Percentiles rank a stretch among this genome's conserved stretches.
Conservation (phyloP, 2,329 filamentous ascomycete genomes). For the Lachnellula suecica region DNA sequence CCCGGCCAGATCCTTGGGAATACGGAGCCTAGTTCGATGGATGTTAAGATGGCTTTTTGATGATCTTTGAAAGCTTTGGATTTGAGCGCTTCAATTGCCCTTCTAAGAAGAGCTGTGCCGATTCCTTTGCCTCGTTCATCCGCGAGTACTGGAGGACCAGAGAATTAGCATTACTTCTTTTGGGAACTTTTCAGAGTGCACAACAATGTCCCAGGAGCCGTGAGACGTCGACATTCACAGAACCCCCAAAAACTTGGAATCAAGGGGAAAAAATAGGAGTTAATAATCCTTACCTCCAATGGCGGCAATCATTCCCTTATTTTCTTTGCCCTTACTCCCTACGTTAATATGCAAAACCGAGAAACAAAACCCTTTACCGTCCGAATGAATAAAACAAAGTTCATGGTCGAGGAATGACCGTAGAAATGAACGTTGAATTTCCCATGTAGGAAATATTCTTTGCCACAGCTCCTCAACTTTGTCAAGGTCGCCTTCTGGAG, state of each 20-base stretch:
- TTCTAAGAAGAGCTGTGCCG: constrained; percentile 37
- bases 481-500: constrained; percentile 29
- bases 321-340: too few species aligned
- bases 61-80: constrained; percentile 29
- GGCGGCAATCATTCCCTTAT: constrained; percentile 33
- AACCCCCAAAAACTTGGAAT: too few species aligned
- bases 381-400: constrained; percentile 38
- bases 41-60: constrained; percentile 16
- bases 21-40: constrained; percentile 29
- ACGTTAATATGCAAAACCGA: too few species aligned
- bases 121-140: constrained; percentile 36
- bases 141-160: too few species aligned
- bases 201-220: too few species aligned
- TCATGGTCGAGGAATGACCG: constrained; percentile 25
- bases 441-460: constrained; percentile 37
- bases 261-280: too few species aligned
- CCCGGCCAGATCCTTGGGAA: constrained; percentile 47
- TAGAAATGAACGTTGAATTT: constrained; percentile 31
- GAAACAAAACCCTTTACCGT: constrained; percentile 40
- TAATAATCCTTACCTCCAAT: too few species aligned
- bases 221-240: too few species aligned
- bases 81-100: constrained; percentile 27
- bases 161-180: too few species aligned
- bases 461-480: constrained; percentile 35
- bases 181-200: too few species aligned